A percentile compares a stretch with the other conserved stretches of the same genome.
Evolutionary conservation across 2,329 filamentous ascomycete species (phyloP).

Genomic region (Magnaporthiopsis poae): DNA sequence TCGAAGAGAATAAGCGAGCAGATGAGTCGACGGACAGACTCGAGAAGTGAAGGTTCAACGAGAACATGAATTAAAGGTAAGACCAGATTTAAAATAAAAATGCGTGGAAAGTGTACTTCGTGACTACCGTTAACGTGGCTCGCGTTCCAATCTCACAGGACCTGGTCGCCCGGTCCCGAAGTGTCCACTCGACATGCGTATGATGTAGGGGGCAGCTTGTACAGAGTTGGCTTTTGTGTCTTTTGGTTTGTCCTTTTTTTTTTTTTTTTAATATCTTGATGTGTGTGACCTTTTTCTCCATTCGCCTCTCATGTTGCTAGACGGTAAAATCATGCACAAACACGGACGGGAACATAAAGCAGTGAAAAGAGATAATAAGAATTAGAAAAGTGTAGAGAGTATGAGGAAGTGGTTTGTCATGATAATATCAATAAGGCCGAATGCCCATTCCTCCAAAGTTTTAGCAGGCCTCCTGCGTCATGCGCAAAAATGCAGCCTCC

Average conservation of each 20-base stretch:
- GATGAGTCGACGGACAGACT: neutral
- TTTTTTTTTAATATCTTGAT: too few relatives aligned
- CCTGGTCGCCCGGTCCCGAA: constrained; percentile 2
- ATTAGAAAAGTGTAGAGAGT: too few relatives aligned
- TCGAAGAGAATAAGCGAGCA: neutral
- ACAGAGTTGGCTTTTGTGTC: neutral
- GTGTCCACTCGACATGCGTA: neutral
- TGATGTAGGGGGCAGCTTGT: neutral
- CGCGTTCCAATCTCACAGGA: constrained; percentile 3
- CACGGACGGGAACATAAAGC: too few relatives aligned
- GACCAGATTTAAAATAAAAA: neutral
- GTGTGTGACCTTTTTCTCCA: too few relatives aligned
- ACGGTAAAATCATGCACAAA: too few relatives aligned
- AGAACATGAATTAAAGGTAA: too few relatives aligned
- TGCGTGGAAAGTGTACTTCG: neutral
- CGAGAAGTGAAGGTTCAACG: neutral
- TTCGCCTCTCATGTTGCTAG: too few relatives aligned
- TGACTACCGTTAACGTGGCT: neutral
- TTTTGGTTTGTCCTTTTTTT: neutral
- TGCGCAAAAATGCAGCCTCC: neutral
- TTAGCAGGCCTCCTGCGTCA: neutral
- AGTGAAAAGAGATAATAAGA: too few relatives aligned
- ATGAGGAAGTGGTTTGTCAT: too few relatives aligned
- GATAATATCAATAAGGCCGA: too few relatives aligned
- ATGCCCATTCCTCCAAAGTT: too few relatives aligned